Percentiles rank a stretch among this genome's conserved stretches.
These are phyloP conservation scores for Leptographium radiaticola DNA, from an alignment of 2,329 filamentous ascomycete species.

Conservation along the genomic window DNA sequence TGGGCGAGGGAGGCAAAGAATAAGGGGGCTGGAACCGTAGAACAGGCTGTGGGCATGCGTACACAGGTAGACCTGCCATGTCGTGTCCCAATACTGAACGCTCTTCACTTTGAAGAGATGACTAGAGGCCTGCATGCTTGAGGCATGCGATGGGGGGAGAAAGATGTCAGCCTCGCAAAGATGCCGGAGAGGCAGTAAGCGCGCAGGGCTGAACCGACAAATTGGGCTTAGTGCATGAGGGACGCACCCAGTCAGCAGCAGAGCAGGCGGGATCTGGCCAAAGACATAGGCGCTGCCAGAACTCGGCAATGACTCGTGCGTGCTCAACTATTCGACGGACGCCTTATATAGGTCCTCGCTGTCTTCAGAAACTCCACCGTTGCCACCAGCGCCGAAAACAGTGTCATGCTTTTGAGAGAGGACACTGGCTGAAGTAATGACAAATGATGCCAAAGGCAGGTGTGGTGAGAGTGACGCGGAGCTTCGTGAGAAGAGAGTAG, in stretches of 20 bases:
- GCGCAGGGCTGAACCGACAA: slow-evolving; percentile 13
- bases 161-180: slow-evolving; percentile 12
- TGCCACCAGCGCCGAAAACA: too few species aligned
- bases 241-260: slow-evolving; percentile 22
- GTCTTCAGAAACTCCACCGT: slow-evolving; percentile 12
- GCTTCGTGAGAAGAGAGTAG: slow-evolving; percentile 17
- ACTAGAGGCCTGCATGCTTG: slow-evolving; percentile 12
- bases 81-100: slow-evolving; percentile 17
- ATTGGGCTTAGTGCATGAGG: slow-evolving; percentile 14
- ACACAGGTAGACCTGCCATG: slow-evolving; percentile 18
- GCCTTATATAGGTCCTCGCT: too few species aligned
- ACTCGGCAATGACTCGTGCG: too few species aligned
- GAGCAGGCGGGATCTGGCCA: slow-evolving; percentile 30
- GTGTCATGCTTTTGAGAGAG: slow-evolving; percentile 18
- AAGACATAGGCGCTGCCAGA: slow-evolving; percentile 18
- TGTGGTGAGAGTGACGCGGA: slow-evolving; percentile 16
- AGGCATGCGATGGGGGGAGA: slow-evolving; percentile 15
- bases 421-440: slow-evolving; percentile 16
- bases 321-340: too few species aligned
- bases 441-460: slow-evolving; percentile 16
- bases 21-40: slow-evolving; percentile 11
- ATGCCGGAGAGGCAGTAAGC: too few species aligned
- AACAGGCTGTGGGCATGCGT: neutral
- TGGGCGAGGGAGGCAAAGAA: slow-evolving; percentile 14
- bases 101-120: slow-evolving; percentile 18